Evolutionary conservation across 805 yeast genomes (phyloP), one percentile per base, ranked within the genome.

Genomic region (Debaryomyces prosopidis): DNA sequence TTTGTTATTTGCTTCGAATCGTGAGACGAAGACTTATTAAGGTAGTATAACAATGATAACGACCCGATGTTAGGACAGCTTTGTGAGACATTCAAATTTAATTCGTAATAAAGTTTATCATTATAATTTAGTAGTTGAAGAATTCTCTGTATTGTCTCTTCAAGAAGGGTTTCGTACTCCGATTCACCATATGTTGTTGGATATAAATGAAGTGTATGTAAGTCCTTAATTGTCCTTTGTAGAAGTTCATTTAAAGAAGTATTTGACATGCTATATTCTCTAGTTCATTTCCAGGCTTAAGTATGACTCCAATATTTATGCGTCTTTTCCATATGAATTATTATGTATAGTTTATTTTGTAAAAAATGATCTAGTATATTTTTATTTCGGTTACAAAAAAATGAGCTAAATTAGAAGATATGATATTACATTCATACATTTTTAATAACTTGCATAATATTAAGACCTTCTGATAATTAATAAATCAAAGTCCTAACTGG

Each of bases 151-250:
- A 57, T 49, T 10, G 62, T 50, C 3, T 34, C 14, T 9, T 39
- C 32, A 28, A 58, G 45, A 8, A 57, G 50, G 15, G 20, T 14
- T 38, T 48, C 54, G 41, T 57, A 59, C n/a, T 30, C 45, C 4
- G 31, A 32, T 18, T 19, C 14, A 23, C 43, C 31, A 34, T 37
- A 46, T 9, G 41, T 33, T 12, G 26, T 17, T n/a, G 26, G 15
- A 17, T 27, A 38, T 27, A 27, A 28, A 40, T 53, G 54, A 12
- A 59, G 48, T n/a, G 43, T 17, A 41, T 53, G 55, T 10, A 59
- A 44, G 26, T 54, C 51, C 40, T 51, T 47, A 32, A 59, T 46
- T 5, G 58, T 57, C 14, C 44, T 45, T 37, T 49, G 55, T 11
- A 59, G 54, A 16, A 57, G 47, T 18, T 46, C 53, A 33, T 53